Base-by-base conservation (phyloP, 257 asterid genomes). In the Oldenlandia corymbosa region DNA sequence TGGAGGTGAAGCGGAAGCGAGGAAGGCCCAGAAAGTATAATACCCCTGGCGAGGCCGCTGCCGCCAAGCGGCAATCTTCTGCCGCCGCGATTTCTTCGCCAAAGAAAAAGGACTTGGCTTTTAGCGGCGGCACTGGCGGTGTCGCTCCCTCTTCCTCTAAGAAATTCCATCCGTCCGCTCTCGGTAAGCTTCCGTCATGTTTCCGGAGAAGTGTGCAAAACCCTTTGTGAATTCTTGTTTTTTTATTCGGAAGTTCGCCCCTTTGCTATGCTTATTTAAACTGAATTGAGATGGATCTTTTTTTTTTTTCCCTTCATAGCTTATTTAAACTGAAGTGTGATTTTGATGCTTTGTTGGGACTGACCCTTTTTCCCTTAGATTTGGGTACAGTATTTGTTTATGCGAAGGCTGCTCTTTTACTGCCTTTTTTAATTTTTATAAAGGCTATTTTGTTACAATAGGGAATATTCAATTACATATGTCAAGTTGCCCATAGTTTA, bases 1-100 rank as follows among this genome's bases (percentile, higher is more conserved):
- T 43, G 68, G 85, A 80, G 55, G 77, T 69, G 56, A 81, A 78
- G 74, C 64, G 79, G 62, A 81, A 75, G 75, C 55, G 86, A 24
- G 86, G 86, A 24, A 73, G 86, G 36, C 86, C 86, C 0, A 78
- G 86, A 20, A 81, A 81, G 74, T 81, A 81, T 37, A 64, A 76
- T 23, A 72, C 86, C 16, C 83, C 83, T 0, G 85, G 76, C 34
- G 77, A 74, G 53, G 85, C 85, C 16, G 85, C 85, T 0, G 83
- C 79, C 27, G 85, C 85, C 27, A 80, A 77, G 71, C 71, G 83
- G 66, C 69, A 68, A 14, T 71, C 78, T 12, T 70, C 76, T 10
- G 60, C 80, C 10, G 8, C 75, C 8, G 58, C 76, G 58, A 64
- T 68, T 36, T 71, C 90, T 37, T 69, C 81, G 26, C 68, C 66